Evolutionary conservation across 2,329 filamentous ascomycete genomes (phyloP).

Genomic region (Berkeleyomyces basicola): DNA sequence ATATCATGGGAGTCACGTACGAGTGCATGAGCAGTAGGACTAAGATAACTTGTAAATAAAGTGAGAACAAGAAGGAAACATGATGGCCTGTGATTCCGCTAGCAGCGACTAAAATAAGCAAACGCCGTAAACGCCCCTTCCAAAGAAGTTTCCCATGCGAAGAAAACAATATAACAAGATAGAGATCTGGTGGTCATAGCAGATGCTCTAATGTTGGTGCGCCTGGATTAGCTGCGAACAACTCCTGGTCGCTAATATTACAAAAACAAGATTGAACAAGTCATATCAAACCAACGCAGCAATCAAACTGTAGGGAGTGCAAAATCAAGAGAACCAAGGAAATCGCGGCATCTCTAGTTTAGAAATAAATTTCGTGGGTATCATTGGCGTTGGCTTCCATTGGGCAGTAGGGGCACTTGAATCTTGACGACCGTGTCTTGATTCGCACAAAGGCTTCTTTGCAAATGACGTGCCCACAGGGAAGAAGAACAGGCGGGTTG

Average conservation of each 20-base stretch:
- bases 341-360: not conserved
- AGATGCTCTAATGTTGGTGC: not conserved
- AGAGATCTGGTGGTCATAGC: not conserved
- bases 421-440: constrained; percentile 52
- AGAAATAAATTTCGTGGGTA: constrained; percentile 56
- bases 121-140: not conserved
- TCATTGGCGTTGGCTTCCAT: constrained; percentile 64
- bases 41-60: not conserved
- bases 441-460: constrained; percentile 66
- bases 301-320: not conserved
- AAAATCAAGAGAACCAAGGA: not conserved
- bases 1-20: not conserved
- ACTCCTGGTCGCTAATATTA: not conserved
- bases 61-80: not conserved
- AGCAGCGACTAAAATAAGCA: not conserved
- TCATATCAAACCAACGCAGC: not conserved
- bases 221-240: not conserved
- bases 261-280: not conserved
- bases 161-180: not conserved
- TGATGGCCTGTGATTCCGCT: not conserved
- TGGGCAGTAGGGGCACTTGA: constrained; percentile 96
- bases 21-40: not conserved
- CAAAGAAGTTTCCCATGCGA: not conserved
- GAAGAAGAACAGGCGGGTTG: constrained; percentile 94
- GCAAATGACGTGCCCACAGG: constrained; percentile 87